Percentiles rank a stretch among this genome's conserved stretches.
These are phyloP conservation scores for Coniochaeta sp. DNA, from an alignment of 2,329 filamentous ascomycete species.

Conservation along the genomic window DNA sequence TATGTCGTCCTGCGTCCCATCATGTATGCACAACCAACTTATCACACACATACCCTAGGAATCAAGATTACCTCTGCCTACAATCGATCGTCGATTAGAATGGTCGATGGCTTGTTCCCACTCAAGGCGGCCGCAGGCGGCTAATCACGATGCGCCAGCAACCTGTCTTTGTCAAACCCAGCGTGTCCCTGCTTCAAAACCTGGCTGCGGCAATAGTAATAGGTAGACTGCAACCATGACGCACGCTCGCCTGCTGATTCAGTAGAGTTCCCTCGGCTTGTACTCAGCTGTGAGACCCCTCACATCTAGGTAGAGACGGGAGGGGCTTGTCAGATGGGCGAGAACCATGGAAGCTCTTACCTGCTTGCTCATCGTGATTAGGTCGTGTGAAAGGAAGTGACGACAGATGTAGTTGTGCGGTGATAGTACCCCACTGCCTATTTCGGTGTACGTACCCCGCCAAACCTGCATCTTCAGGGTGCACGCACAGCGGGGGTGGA, in stretches of 20 bases:
- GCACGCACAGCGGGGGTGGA: not conserved
- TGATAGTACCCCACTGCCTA: not conserved
- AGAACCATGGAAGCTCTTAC: too few species aligned
- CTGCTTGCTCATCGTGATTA: too few species aligned
- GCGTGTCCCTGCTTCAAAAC: not conserved
- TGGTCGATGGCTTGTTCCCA: not conserved
- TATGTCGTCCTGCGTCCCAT: not conserved
- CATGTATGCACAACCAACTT: too few species aligned
- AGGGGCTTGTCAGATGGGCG: not conserved
- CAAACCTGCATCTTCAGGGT: not conserved
- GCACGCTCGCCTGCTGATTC: not conserved
- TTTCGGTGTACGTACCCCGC: not conserved
- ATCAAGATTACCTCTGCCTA: not conserved
- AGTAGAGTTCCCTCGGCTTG: not conserved
- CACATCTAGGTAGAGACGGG: too few species aligned
- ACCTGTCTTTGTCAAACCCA: not conserved
- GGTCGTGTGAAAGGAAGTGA: not conserved
- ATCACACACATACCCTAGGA: not conserved
- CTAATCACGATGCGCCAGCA: not conserved
- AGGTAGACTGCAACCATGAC: not conserved
- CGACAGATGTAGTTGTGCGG: not conserved
- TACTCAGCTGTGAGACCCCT: not conserved
- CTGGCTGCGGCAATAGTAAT: not conserved
- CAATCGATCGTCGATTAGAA: not conserved
- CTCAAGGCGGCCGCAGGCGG: not conserved